A percentile compares a stretch with the other conserved stretches of the same genome.
Evolutionary conservation across 306 rosid species (phyloP).

Genomic region (Cicer cuneatum): DNA sequence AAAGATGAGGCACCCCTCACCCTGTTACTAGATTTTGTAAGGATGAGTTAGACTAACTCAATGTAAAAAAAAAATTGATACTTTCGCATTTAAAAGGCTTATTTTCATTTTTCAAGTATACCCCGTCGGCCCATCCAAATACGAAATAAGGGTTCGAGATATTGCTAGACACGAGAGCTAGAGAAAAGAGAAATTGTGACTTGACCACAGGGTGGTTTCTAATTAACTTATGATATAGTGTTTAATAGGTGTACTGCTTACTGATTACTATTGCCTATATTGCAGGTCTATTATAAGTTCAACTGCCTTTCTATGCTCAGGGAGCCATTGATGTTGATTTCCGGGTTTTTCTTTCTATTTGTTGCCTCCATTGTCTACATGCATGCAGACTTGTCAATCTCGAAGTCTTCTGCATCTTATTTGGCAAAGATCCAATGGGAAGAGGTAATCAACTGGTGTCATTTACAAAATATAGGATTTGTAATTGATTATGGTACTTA

Average conservation of each 20-base stretch:
- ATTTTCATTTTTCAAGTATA: conserved; percentile 17
- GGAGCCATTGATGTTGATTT: conserved; percentile 93
- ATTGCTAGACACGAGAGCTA: conserved; percentile 23
- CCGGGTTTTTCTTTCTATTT: conserved; percentile 80
- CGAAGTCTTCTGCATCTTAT: conserved; percentile 92
- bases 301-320: conserved; percentile 82
- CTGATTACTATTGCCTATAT: conserved; percentile 31
- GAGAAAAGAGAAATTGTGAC: conserved; percentile 13
- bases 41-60: not conserved
- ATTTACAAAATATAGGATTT: conserved; percentile 29
- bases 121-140: not conserved
- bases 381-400: conserved; percentile 88
- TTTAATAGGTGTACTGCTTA: conserved; percentile 28
- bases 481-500: conserved; percentile 23
- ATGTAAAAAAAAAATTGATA: not conserved
- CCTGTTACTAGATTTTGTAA: not conserved
- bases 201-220: conserved; percentile 18
- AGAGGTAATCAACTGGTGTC: conserved; percentile 63
- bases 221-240: conserved; percentile 19
- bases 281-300: conserved; percentile 96
- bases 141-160: conserved; percentile 5
- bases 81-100: conserved; percentile 6
- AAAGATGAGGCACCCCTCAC: not conserved
- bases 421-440: conserved; percentile 96
- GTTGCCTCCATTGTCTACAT: conserved; percentile 74